These are phyloP conservation scores for Tricharina praecox DNA, from an alignment of 495 filamentous ascomycete genomes.

Conservation along the genomic window DNA sequence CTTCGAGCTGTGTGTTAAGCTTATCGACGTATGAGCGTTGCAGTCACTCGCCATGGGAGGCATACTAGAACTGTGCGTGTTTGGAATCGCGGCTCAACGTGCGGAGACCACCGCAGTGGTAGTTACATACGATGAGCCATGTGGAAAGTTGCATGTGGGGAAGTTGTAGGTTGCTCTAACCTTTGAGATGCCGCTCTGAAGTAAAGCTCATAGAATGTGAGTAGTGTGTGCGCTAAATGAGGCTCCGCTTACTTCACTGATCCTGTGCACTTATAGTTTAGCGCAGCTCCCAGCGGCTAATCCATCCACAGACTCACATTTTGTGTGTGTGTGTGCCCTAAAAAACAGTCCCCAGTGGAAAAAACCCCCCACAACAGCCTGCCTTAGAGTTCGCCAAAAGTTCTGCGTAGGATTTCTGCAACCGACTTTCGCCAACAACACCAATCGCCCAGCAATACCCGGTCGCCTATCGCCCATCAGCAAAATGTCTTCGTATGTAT, in stretches of 20 bases:
- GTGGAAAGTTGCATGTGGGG: too few relatives aligned
- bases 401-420: background rate
- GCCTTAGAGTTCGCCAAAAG: background rate
- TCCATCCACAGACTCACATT: too few relatives aligned
- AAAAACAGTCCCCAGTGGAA: background rate
- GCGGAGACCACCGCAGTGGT: too few relatives aligned
- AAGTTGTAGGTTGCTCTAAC: background rate
- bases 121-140: background rate
- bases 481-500: conserved; percentile 6
- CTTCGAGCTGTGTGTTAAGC: conserved; percentile 76
- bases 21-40: conserved; percentile 64
- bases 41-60: conserved; percentile 66
- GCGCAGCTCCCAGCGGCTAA: too few relatives aligned
- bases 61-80: conserved; percentile 67
- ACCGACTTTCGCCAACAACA: too few relatives aligned
- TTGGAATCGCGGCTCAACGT: conserved; percentile 74
- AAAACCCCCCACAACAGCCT: background rate
- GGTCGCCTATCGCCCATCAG: background rate
- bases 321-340: background rate
- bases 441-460: background rate
- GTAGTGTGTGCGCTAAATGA: background rate
- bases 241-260: background rate
- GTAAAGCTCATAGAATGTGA: background rate
- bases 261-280: background rate
- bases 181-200: background rate